Base-by-base conservation (phyloP, 1,284 basidiomycete species). In the Coriolopsis trogii region DNA sequence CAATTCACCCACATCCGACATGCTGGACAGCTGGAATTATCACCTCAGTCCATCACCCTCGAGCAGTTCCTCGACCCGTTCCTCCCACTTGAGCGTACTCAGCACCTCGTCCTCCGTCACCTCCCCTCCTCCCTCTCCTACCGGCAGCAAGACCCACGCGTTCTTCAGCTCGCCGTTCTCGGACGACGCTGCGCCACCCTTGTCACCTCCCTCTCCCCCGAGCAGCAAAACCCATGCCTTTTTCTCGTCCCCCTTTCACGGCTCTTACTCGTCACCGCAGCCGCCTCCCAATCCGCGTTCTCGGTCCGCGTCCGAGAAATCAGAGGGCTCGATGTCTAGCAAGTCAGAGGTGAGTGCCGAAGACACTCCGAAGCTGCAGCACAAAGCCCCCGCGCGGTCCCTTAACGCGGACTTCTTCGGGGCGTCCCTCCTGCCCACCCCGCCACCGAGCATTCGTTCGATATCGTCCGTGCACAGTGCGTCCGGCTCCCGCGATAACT, bases 331-430 rank as follows among this genome's bases (percentile, higher is more conserved):
- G 30, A 59, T 43, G 28, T 63, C 61, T 4, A 39, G 54, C 24
- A 38, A 58, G 8, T 60, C 60, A n/a, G 47, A 55, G 24, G 49
- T 42, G 51, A 62, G 53, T 44, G 38, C 58, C 37, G 58, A 61
- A 26, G 62, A 64, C 46, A 61, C 60, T 4, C 55, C 61, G 28
- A 51, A 53, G 45, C 36, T 56, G 15, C 53, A 60, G 31, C 58
- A 62, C 49, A 56, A 58, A 41, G 51, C 46, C 24, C 56, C 64
- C 33, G 49, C 60, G 29, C 65, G 63, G 42, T 70, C 69, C 15
- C 61, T 69, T 26, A 70, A 68, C 43, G 67, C 61, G 41, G 65
- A 67, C 24, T 70, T 71, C 56, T 72, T 69, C 58, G 50, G 61
- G 12, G 38, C 62, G 6, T 56, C 65, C 28, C 46, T 56, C 36